A percentile compares a stretch with the other conserved stretches of the same genome.
phyloP scores from a whole-genome alignment of 2,329 filamentous ascomycete species.

The Orbilia blumenaviensis region DNA sequence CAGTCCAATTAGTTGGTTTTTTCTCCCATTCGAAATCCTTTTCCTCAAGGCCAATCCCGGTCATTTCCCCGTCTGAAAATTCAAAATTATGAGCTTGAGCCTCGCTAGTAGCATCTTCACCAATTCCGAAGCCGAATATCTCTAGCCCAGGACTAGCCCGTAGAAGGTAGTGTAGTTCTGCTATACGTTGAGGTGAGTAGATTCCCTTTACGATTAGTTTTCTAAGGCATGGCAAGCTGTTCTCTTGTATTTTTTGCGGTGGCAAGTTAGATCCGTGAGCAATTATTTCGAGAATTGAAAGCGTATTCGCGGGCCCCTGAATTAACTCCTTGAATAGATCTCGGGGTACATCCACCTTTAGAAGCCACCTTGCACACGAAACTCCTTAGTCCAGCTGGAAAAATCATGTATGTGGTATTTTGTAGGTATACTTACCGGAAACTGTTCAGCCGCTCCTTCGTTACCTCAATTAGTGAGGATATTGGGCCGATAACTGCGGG shows the following conservation, averaged over 20 bases:
- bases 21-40: background rate
- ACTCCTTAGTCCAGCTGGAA: background rate
- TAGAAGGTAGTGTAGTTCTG: background rate
- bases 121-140: background rate
- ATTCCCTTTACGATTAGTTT: background rate
- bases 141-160: background rate
- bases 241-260: background rate
- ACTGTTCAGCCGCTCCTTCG: background rate
- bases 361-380: background rate
- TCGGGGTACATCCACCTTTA: background rate
- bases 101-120: background rate
- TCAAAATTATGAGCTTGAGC: background rate
- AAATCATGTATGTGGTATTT: too few relatives aligned
- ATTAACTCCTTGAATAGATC: background rate
- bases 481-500: background rate
- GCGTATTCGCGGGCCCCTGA: background rate
- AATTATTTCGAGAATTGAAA: background rate
- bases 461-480: background rate
- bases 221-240: background rate
- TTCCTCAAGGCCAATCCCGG: background rate
- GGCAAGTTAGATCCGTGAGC: background rate
- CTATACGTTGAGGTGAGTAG: background rate
- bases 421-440: background rate
- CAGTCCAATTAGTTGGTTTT: background rate
- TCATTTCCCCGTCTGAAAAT: background rate